Evolutionary conservation across 2,329 filamentous ascomycete genomes (phyloP), one percentile per base, ranked within the genome.

Genomic region (Hypoxylon sp.): DNA sequence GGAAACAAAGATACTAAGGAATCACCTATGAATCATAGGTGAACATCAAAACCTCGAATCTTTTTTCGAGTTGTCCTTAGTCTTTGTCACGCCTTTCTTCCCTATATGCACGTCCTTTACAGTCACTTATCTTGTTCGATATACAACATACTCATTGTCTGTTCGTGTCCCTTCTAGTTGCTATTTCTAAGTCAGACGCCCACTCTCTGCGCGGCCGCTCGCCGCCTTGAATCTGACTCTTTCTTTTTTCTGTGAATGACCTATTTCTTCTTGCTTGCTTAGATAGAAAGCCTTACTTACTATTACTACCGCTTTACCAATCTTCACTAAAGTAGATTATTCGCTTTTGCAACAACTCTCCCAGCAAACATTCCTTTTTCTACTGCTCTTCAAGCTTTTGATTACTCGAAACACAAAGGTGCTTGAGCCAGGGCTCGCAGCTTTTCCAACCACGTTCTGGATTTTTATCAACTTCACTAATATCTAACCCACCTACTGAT

Each of bases 1-100:
- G 67, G 69, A 72, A 70, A 72, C 73, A 73, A 74, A 34, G 71
- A 67, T 53, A 57, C 52, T 55, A 68, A 60, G 57, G 56, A 59
- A 64, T 50, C 49, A 52, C 46, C 20, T 48, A 46, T 68, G 64
- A 62, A 52, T 55, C 59, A 66, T 65, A 62, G 61, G 55, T 46
- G 26, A 22, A 17, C 57, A 52, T 64, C 53, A 54, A 64, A 61
- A 48, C 58, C 44, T 47, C 7, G 24, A 64, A 44, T 59, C 52
- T 32, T 20, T 26, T 61, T 54, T 60, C 26, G 37, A 65, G 41
- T 64, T 67, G 48, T 59, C 59, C 28, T 15, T 22, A 41, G 62
- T 57, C 62, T 70, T 67, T 61, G 65, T 68, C 55, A 32, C 50
- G 19, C 51, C n/a, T 71, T 56, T 47, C 26, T 19, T 39, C 30